Evolutionary conservation across 2,329 filamentous ascomycete genomes (phyloP).

Genomic region (Malbranchea zuffiana): DNA sequence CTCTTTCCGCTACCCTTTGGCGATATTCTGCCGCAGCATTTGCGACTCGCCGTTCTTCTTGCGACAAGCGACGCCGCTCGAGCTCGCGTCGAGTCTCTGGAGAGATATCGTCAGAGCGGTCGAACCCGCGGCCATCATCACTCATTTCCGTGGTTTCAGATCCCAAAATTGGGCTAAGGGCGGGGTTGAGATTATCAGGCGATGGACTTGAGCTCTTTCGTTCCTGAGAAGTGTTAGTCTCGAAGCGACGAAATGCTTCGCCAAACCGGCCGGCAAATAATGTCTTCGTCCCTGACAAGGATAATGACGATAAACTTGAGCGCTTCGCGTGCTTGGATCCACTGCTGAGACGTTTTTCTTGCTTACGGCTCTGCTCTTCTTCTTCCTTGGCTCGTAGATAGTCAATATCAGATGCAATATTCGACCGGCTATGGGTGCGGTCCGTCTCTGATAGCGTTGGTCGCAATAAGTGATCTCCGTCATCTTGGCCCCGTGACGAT

Average conservation of each 20-base stretch:
- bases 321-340: slow-evolving; percentile 57
- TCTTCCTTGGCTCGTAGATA: slow-evolving; percentile 68
- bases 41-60: slow-evolving; percentile 84
- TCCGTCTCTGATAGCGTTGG: slow-evolving; percentile 28
- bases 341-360: slow-evolving; percentile 45
- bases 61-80: slow-evolving; percentile 66
- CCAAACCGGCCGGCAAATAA: slow-evolving; percentile 82
- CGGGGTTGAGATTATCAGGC: slow-evolving; percentile 34
- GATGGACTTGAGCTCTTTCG: slow-evolving; percentile 33
- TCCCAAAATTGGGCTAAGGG: slow-evolving; percentile 59
- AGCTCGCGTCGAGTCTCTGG: slow-evolving; percentile 85
- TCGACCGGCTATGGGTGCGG: slow-evolving; percentile 34
- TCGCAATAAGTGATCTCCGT: slow-evolving; percentile 26
- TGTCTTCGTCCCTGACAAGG: slow-evolving; percentile 63
- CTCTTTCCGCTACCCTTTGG: slow-evolving; percentile 56
- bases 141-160: slow-evolving; percentile 61
- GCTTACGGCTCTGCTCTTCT: slow-evolving; percentile 48
- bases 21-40: slow-evolving; percentile 82
- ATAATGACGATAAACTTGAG: slow-evolving; percentile 57
- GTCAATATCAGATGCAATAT: slow-evolving; percentile 69
- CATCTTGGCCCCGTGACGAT: slow-evolving; percentile 25
- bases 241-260: slow-evolving; percentile 87
- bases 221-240: slow-evolving; percentile 43
- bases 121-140: slow-evolving; percentile 54
- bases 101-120: slow-evolving; percentile 60